Evolutionary conservation across 371 early-diverging fungal genomes (phyloP).

Genomic region (Coemansia sp.): DNA sequence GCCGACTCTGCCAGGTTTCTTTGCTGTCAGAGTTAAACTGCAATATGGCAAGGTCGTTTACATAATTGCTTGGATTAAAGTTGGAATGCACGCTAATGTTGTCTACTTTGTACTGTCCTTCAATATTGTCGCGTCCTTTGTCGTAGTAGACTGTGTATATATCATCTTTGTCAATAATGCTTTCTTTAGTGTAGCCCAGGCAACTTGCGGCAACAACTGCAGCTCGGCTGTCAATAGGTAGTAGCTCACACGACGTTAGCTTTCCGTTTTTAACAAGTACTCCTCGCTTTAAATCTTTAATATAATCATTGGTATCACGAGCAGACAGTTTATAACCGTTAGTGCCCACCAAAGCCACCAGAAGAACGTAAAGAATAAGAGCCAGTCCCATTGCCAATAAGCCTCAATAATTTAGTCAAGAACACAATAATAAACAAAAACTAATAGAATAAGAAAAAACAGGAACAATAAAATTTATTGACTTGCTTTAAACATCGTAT

Average conservation of each 20-base stretch:
- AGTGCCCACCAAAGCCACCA: neutral
- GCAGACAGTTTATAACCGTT: neutral
- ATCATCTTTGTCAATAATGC: neutral
- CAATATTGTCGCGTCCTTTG: neutral
- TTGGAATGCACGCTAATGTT: constrained; percentile 14
- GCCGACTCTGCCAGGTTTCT: neutral
- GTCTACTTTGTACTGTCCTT: constrained; percentile 5
- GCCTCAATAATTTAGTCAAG: neutral
- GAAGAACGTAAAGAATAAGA: neutral
- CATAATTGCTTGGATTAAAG: constrained; percentile 14
- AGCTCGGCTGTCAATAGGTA: constrained; percentile 17
- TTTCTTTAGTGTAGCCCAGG: constrained; percentile 7
- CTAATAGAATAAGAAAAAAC: neutral
- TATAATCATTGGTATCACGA: constrained; percentile 6
- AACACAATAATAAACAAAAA: neutral
- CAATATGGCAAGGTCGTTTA: constrained; percentile 30
- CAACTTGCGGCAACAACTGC: constrained; percentile 22
- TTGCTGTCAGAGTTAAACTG: neutral
- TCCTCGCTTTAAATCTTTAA: constrained; percentile 12
- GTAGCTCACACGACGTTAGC: constrained; percentile 24
- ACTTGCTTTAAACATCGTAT: neutral
- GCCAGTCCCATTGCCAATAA: neutral
- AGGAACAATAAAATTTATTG: neutral
- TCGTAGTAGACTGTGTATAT: constrained; percentile 19
- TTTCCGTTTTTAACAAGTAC: constrained; percentile 18